phyloP scores from a whole-genome alignment of 2,329 filamentous ascomycete genomes.

The Biscogniauxia sp. region DNA sequence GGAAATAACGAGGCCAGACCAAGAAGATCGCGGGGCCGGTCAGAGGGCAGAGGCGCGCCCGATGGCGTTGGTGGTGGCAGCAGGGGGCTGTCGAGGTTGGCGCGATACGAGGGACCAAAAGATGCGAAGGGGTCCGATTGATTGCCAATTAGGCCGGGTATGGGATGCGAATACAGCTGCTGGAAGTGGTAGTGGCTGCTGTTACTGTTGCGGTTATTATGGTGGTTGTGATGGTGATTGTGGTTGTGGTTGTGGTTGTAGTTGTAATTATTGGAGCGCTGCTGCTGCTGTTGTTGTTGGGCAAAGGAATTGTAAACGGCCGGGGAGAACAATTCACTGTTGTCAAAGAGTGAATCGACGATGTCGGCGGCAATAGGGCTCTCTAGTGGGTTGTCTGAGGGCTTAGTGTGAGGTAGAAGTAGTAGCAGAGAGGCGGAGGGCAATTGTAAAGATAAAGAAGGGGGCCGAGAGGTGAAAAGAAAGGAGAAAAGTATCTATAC shows the following conservation, averaged over 20 bases:
- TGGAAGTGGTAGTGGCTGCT: background rate
- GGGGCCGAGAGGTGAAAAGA: background rate
- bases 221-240: too few relatives aligned
- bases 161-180: background rate
- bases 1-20: background rate
- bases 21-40: constrained; percentile 2
- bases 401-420: constrained; percentile 9
- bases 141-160: background rate
- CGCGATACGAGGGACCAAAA: background rate
- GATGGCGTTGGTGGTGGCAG: background rate
- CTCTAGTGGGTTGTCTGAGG: constrained; percentile 11
- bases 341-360: constrained; percentile 6
- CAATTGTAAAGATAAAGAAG: background rate
- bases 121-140: background rate
- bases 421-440: background rate
- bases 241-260: too few relatives aligned
- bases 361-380: constrained; percentile 4
- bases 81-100: background rate
- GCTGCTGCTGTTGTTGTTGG: background rate
- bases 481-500: background rate
- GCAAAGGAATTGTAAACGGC: background rate
- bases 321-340: background rate
- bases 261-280: too few relatives aligned
- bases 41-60: background rate
- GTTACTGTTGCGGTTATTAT: background rate